phyloP scores from a whole-genome alignment of 1,284 basidiomycete species.

The Trichosporon ovoides region DNA sequence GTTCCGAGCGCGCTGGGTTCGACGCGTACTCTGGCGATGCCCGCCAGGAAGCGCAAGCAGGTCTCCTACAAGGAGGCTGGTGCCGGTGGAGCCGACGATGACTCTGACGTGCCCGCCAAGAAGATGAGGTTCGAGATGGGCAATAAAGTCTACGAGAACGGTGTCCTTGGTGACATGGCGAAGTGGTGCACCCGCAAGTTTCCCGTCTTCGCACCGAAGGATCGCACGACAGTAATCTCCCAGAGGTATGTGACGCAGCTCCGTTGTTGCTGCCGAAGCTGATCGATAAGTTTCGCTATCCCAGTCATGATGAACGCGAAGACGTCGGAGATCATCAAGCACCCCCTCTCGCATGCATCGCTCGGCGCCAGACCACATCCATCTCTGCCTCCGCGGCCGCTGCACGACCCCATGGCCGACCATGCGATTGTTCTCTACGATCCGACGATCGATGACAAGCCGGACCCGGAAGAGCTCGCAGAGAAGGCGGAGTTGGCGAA shows the following conservation, averaged over 20 bases:
- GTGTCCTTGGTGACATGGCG: conserved; percentile 48
- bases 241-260: conserved; percentile 44
- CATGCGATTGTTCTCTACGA: conserved; percentile 97
- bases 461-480: conserved; percentile 59
- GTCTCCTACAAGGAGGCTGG: conserved; percentile 68
- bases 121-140: conserved; percentile 51
- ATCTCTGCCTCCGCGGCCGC: conserved; percentile 78
- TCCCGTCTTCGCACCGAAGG: conserved; percentile 78
- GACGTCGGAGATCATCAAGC: conserved; percentile 61
- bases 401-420: conserved; percentile 95
- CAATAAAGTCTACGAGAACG: conserved; percentile 50
- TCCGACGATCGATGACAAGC: conserved; percentile 86
- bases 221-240: conserved; percentile 59
- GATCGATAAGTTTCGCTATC: conserved; percentile 63
- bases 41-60: conserved; percentile 71
- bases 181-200: conserved; percentile 62
- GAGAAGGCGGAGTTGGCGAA: conserved; percentile 65
- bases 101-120: conserved; percentile 55
- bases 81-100: conserved; percentile 56
- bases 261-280: too few relatives aligned
- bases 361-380: conserved; percentile 81
- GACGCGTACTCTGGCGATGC: conserved; percentile 54
- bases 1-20: conserved; percentile 56
- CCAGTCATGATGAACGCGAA: conserved; percentile 79
- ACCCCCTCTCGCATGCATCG: conserved; percentile 64